Base-by-base conservation (phyloP, 1,139 yeast genomes). In the Sugiyamaella japonica region DNA sequence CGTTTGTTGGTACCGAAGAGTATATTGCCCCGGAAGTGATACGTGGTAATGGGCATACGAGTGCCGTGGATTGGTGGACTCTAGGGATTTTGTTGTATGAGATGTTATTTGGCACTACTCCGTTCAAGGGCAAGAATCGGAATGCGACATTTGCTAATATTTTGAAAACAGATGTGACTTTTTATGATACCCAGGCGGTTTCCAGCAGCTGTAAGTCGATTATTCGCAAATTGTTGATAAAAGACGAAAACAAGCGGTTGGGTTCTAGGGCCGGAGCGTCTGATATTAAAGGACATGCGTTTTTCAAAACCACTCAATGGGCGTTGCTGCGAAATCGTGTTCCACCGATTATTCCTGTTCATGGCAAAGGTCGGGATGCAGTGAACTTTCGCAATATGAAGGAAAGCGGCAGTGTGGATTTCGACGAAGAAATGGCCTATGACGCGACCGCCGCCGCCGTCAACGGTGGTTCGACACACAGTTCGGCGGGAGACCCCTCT, bases 21-120 rank as follows among this genome's bases (percentile, higher is more conserved):
- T 93, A 93, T 68, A 90, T 93, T 65, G 99, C 99, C 0, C 99
- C 99, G 0, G 99, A 93, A 68, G 99, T 93, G 8, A 93, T 93
- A 56, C 77, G 95, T 66, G 98, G 99, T 1, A 89, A 91, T 62
- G 99, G 99, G 1, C 99, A 93, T 67, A 93, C 98, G 0, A 86
- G 93, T 23, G 97, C 98, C 0, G 99, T 93, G 15, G 99, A 93
- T 71, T 93, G 99, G 99, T 93, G 99, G 99, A 93, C 99, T 0
- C 75, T 93, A 59, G 99, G 99, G 1, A 90, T 93, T 37, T 79
- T 93, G 64, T 76, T 90, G 25, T 93, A 83, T 69, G 99, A 93
- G 68, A 93, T 93, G 99, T 75, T 93, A 40, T 90, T 83, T 70
- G 98, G 98, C 1, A 87, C 90, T 8, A 93, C 99, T 0, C 99